Conservation (phyloP, 495 filamentous ascomycete species). For the Daldinia concentrica region DNA sequence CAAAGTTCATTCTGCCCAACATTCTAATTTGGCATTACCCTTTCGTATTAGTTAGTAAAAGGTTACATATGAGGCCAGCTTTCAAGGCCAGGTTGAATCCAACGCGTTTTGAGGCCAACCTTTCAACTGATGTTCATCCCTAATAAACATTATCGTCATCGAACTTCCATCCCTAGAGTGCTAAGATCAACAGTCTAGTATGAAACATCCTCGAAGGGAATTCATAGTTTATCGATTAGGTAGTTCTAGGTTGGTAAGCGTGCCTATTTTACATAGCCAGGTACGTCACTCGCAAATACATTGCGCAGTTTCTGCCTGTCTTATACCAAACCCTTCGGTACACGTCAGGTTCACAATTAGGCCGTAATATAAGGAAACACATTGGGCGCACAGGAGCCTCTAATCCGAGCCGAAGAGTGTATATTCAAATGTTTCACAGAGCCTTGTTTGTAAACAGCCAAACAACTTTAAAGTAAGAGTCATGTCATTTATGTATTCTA, state of each 20-base stretch:
- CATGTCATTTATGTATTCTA: not conserved
- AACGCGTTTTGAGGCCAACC: not conserved
- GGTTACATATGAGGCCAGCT: not conserved
- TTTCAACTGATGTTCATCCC: not conserved
- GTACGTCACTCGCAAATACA: not conserved
- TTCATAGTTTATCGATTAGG: not conserved
- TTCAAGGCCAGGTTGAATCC: not conserved
- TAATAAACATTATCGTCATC: not conserved
- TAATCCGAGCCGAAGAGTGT: not conserved
- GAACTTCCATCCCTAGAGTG: not conserved
- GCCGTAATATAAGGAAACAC: not conserved
- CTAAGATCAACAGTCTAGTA: not conserved
- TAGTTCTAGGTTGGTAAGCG: not conserved
- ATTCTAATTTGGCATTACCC: not conserved
- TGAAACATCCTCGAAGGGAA: not conserved
- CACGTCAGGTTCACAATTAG: conserved; percentile 5
- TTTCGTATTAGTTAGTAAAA: not conserved
- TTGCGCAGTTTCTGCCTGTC: too few species aligned
- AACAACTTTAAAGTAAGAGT: not conserved
- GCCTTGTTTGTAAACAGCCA: conserved; percentile 10
- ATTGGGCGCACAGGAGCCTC: conserved; percentile 4
- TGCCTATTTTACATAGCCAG: not conserved
- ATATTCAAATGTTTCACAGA: conserved; percentile 14
- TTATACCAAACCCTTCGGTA: not conserved
- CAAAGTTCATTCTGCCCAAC: not conserved